Evolutionary conservation across 2,329 filamentous ascomycete species (phyloP).

Genomic region (Phaeosphaeria sp.): DNA sequence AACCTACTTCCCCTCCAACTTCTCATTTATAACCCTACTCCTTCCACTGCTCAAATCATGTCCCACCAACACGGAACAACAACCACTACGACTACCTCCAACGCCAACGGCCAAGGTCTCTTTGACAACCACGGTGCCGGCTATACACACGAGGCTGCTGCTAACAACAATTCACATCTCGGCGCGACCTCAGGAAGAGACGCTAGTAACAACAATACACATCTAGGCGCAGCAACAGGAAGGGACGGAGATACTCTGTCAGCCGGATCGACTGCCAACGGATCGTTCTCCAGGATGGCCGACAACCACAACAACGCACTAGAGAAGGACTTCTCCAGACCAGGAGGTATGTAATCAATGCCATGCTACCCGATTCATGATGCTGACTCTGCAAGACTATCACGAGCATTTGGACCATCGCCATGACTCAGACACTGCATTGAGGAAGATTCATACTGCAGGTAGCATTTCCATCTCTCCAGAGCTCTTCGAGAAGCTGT

Average conservation of each 20-base stretch:
- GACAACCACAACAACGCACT: constrained; percentile 27
- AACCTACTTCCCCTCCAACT: constrained; percentile 4
- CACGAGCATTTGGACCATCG: constrained; percentile 34
- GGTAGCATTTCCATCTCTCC: constrained; percentile 62
- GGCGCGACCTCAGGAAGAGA: constrained; percentile 15
- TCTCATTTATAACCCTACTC: constrained; percentile 19
- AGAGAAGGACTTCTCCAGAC: constrained; percentile 54
- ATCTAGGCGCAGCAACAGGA: constrained; percentile 24
- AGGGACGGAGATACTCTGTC: constrained; percentile 32
- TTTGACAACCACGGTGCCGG: constrained; percentile 7
- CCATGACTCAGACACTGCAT: constrained; percentile 38
- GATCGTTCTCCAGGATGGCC: constrained; percentile 25
- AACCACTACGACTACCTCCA: constrained; percentile 3
- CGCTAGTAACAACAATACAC: constrained; percentile 25
- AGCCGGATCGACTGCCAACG: constrained; percentile 31
- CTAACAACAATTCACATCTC: constrained; percentile 21
- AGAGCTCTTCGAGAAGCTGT: constrained; percentile 62
- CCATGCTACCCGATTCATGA: constrained; percentile 4
- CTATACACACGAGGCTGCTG: constrained; percentile 16
- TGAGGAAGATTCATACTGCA: constrained; percentile 53
- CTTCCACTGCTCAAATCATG: constrained; percentile 12
- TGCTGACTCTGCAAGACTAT: constrained; percentile 19
- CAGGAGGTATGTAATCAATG: constrained; percentile 27
- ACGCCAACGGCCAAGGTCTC: constrained; percentile 6
- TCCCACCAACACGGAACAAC: constrained; percentile 16